Evolutionary conservation across 2,329 filamentous ascomycete species (phyloP), one percentile per base, ranked within the genome.

Genomic region (Chrysoporthe cubensis): DNA sequence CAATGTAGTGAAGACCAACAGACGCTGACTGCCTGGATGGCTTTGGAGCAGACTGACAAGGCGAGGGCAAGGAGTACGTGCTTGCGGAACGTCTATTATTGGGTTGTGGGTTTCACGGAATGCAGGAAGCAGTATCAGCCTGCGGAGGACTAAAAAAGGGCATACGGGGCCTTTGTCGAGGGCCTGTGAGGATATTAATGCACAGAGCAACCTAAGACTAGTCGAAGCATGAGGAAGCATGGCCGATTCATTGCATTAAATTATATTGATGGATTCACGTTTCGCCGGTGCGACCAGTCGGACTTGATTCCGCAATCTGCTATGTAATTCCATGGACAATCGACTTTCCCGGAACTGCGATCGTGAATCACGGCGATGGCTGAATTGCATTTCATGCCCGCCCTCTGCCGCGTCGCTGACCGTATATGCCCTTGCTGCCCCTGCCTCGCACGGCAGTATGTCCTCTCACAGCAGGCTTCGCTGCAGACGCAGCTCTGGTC

Each of bases 381-480:
- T 8, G 16, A 26, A 2, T 8, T 5, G 13, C 42, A 40, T 7
- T 62, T 66, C 52, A 64, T 42, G 69, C 62, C 11, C 68, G 64
- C 14, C 70, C 71, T 3, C 72, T 58, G 9, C 66, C 5, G 42
- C 64, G 18, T 46, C 71, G 52, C 8, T 65, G 61, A 37, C 70
- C 14, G 66, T 52, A 34, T 34, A 62, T 34, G 40, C 60, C 50
- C 26, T 58, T 57, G n/a, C 59, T 43, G 5, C 57, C 46, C 6
- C 66, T 66, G 21, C 70, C 69, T 52, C 68, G 57, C 7, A 48
- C 62, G 52, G 65, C 64, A 34, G 64, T 43, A 6, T 42, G 64
- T 2, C 60, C 60, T 52, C 64, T 71, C 6, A 43, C 50, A 8
- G 71, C 71, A 11, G 73, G 71, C 14, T 74, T 75, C 3, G 58